These are phyloP conservation scores for Trichophyton mentagrophytes DNA, from an alignment of 2,329 filamentous ascomycete genomes.

Conservation along the genomic window DNA sequence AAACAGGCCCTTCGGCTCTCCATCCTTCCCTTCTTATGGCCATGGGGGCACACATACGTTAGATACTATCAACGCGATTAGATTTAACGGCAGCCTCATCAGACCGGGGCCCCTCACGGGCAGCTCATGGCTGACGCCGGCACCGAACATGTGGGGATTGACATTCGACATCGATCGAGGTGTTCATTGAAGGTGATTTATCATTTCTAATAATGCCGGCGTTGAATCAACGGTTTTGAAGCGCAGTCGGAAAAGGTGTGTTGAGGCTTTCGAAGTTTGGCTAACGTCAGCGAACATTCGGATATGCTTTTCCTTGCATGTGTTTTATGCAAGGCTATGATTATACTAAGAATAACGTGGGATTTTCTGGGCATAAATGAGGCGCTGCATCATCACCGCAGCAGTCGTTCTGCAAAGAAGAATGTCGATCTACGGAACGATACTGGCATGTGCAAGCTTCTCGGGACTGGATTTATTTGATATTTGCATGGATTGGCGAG, in stretches of 20 bases:
- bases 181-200: neutral
- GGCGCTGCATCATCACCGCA: neutral
- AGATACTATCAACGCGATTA: slow-evolving; percentile 45
- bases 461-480: neutral
- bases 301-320: too few relatives aligned
- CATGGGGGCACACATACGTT: slow-evolving; percentile 32
- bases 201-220: neutral
- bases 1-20: too few relatives aligned
- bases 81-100: slow-evolving; percentile 42
- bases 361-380: neutral
- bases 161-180: slow-evolving; percentile 14
- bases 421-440: too few relatives aligned
- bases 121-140: slow-evolving; percentile 8
- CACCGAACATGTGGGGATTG: slow-evolving; percentile 32
- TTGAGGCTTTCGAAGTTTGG: neutral
- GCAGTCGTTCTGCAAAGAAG: neutral
- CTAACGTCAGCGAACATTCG: neutral
- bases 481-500: neutral
- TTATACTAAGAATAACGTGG: too few relatives aligned
- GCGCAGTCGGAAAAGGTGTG: neutral
- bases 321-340: neutral
- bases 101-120: slow-evolving; percentile 18
- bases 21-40: neutral
- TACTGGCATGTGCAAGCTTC: too few relatives aligned
- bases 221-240: too few relatives aligned